These are phyloP conservation scores for Stellera chamaejasme DNA, from an alignment of 345 rosid species.

Conservation along the genomic window DNA sequence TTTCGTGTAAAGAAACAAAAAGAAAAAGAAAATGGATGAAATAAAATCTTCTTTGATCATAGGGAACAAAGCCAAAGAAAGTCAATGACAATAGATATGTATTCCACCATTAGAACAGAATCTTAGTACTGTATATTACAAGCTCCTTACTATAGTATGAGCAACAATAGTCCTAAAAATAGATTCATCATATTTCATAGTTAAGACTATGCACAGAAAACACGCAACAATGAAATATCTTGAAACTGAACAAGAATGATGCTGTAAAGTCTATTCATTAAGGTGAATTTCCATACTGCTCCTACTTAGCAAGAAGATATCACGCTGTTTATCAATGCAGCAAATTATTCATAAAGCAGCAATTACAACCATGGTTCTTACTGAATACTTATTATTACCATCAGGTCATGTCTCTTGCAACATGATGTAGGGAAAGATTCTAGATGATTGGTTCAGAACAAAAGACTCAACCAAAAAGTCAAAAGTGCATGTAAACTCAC, in stretches of 20 bases:
- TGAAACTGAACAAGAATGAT: too few species aligned
- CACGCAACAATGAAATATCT: too few species aligned
- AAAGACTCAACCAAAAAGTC: background rate
- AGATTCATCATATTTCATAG: background rate
- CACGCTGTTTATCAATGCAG: too few species aligned
- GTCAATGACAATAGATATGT: conserved; percentile 1
- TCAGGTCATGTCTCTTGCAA: background rate
- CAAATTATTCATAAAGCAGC: too few species aligned
- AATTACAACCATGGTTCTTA: too few species aligned
- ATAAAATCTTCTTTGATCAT: background rate
- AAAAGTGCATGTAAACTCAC: conserved; percentile 32
- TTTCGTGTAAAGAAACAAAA: background rate
- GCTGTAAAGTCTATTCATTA: too few species aligned
- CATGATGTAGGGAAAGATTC: background rate
- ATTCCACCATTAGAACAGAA: conserved; percentile 1
- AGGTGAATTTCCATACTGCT: too few species aligned
- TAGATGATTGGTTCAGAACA: background rate
- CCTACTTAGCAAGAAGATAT: too few species aligned
- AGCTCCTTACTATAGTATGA: background rate
- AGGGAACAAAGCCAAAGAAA: background rate
- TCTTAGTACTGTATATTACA: background rate
- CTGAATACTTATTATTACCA: background rate
- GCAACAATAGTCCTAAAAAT: too few species aligned
- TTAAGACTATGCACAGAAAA: background rate
- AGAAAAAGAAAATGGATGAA: background rate